Evolutionary conservation across 768 basidiomycete genomes (phyloP).

Genomic region (Thelephora aurantiotincta): DNA sequence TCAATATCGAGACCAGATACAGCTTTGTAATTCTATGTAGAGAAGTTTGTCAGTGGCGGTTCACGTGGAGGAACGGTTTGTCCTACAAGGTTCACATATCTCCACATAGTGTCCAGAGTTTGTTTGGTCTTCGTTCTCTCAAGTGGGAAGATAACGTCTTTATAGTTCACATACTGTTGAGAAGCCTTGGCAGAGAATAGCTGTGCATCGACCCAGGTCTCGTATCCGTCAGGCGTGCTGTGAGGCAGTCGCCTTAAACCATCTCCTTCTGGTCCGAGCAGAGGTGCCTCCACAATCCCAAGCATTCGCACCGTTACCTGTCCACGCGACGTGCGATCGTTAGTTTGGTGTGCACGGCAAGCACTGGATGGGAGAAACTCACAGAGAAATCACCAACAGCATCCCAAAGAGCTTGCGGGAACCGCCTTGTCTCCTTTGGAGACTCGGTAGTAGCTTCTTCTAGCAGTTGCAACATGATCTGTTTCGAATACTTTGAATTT

Average conservation of each 20-base stretch:
- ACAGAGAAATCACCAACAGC: conserved; percentile 74
- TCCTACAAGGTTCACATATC: conserved; percentile 41
- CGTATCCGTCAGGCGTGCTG: conserved; percentile 45
- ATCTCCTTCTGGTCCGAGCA: conserved; percentile 42
- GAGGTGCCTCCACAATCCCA: conserved; percentile 45
- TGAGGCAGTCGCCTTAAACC: conserved; percentile 35
- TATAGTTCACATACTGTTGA: conserved; percentile 30
- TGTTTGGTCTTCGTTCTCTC: conserved; percentile 33
- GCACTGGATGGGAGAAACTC: conserved; percentile 9
- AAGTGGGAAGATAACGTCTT: conserved; percentile 45
- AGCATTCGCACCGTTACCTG: conserved; percentile 56
- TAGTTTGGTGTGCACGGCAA: neutral
- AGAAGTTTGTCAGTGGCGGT: neutral
- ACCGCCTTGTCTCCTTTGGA: conserved; percentile 58
- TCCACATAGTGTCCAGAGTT: conserved; percentile 53
- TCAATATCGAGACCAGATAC: conserved; percentile 43
- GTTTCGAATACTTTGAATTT: conserved; percentile 47
- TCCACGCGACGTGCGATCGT: neutral
- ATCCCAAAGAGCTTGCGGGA: conserved; percentile 71
- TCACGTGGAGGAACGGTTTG: neutral
- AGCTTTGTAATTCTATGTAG: conserved; percentile 40
- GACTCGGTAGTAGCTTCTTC: conserved; percentile 62
- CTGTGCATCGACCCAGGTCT: conserved; percentile 59
- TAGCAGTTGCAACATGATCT: conserved; percentile 51
- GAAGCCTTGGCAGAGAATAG: conserved; percentile 45